Percentiles rank a stretch among this genome's conserved stretches.
Conservation (phyloP, 805 yeast species). For the Starmerella potacharoeniae region DNA sequence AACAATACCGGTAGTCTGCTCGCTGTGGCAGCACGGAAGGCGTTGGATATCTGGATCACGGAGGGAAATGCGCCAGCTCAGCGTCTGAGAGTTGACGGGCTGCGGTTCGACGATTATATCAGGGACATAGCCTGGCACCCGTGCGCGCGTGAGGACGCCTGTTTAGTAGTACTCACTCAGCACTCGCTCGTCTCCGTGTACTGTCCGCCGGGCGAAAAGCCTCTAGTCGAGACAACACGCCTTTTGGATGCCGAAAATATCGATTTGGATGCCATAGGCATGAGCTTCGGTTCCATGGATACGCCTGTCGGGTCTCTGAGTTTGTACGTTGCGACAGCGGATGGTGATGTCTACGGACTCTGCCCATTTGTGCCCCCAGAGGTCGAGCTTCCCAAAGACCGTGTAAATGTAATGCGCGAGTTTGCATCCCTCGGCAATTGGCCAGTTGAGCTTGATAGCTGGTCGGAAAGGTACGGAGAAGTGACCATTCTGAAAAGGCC, state of each 20-base stretch:
- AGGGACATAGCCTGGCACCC: slow-evolving; percentile 38
- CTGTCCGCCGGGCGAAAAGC: slow-evolving; percentile 26
- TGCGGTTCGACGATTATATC: slow-evolving; percentile 20
- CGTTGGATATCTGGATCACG: slow-evolving; percentile 25
- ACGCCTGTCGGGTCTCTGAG: slow-evolving; percentile 38
- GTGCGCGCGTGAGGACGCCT: slow-evolving; percentile 35
- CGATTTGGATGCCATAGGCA: slow-evolving; percentile 29
- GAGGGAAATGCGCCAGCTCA: background rate
- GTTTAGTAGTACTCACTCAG: slow-evolving; percentile 34
- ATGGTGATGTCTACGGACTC: slow-evolving; percentile 48
- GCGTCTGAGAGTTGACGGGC: background rate
- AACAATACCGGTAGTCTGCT: slow-evolving; percentile 36
- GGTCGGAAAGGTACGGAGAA: background rate
- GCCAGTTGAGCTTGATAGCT: slow-evolving; percentile 25
- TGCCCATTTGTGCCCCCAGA: slow-evolving; percentile 53
- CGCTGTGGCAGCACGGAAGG: slow-evolving; percentile 32
- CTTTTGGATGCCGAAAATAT: slow-evolving; percentile 3
- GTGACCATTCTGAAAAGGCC: slow-evolving; percentile 7
- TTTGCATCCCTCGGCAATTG: slow-evolving; percentile 25
- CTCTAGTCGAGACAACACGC: slow-evolving; percentile 26
- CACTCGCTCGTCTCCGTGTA: slow-evolving; percentile 21
- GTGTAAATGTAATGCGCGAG: background rate
- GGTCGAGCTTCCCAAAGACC: slow-evolving; percentile 28
- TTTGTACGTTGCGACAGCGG: slow-evolving; percentile 40
- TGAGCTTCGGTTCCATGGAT: slow-evolving; percentile 36